Conservation (phyloP, 2,329 filamentous ascomycete genomes). For the Penicillium sp. region DNA sequence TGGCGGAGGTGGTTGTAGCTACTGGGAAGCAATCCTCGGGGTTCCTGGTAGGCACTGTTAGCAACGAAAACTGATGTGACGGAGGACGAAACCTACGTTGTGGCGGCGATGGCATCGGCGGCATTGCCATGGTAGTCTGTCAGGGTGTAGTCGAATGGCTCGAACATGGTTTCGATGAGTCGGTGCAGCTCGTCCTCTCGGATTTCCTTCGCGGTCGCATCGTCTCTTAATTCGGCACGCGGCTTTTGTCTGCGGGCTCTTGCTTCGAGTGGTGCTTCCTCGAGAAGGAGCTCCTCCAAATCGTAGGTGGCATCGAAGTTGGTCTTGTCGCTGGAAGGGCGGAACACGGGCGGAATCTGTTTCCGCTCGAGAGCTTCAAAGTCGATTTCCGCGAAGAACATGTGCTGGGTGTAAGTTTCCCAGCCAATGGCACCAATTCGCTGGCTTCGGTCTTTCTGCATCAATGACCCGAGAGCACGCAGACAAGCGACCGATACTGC, state of each 20-base stretch:
- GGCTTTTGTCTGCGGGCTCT: conserved; percentile 92
- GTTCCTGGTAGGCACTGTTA: conserved; percentile 29
- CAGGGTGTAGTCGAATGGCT: conserved; percentile 91
- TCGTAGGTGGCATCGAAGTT: conserved; percentile 99
- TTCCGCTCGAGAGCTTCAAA: conserved; percentile 84
- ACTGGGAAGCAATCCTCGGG: conserved; percentile 41
- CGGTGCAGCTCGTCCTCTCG: conserved; percentile 90
- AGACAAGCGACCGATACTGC: conserved; percentile 86
- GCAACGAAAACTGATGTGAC: conserved; percentile 5
- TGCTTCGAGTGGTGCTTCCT: conserved; percentile 93
- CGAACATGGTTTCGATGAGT: conserved; percentile 92
- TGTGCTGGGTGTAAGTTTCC: conserved; percentile 81
- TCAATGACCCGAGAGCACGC: conserved; percentile 80
- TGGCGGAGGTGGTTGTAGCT: conserved; percentile 17
- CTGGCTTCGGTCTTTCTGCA: conserved; percentile 77
- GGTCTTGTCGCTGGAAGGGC: conserved; percentile 93
- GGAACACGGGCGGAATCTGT: conserved; percentile 86
- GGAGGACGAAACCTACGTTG: conserved; percentile 29
- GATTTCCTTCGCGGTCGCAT: conserved; percentile 93
- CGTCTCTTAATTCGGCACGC: conserved; percentile 84
- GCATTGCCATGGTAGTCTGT: conserved; percentile 67
- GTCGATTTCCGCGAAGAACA: conserved; percentile 85
- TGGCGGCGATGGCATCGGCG: conserved; percentile 44
- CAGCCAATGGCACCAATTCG: conserved; percentile 82
- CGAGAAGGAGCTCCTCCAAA: conserved; percentile 86